Evolutionary conservation across 768 basidiomycete genomes (phyloP), one percentile per base, ranked within the genome.

Genomic region (Galerina sulciceps): DNA sequence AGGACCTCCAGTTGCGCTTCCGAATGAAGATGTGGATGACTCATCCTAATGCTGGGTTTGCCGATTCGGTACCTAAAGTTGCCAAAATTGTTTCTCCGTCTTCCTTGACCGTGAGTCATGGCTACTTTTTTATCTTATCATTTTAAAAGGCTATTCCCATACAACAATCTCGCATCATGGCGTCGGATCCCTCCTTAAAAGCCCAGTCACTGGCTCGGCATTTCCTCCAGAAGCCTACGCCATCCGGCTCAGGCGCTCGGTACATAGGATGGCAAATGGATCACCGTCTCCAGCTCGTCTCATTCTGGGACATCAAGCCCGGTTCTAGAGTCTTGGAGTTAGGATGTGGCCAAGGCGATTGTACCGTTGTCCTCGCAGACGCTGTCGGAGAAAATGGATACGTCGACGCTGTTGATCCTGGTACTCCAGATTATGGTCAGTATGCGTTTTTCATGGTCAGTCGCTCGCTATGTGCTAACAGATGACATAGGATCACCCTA

Each of bases 271-370:
- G 46, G 23, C 55, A 56, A 31, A 56, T 56, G 18, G 37, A 56
- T 9, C 55, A 56, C 20, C 55, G 55, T 6, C 22, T 56, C 3
- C 36, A 48, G 15, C 55, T 56, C 36, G 37, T 48, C 23, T 23
- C 36, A 17, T 23, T 56, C n/a, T 56, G 55, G 55, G 61, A 58
- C 11, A 58, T 62, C 14, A 38, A 20, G 20, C 53, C 53, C 22
- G 57, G 61, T 34, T 22, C 46, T 18, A 50, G 17, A 4, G 45
- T 62, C 5, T 49, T 62, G 2, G 61, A 62, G n/a, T 17, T 62
- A 6, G 61, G 61, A 26, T 62, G 61, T 41, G 61, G 61, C 8
- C 61, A 62, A 26, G 61, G 61, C 0, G 61, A 62, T 38, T 62
- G 61, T 37, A 62, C 61, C 0, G 44, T 62, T 23, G 57, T 55